Base-by-base conservation (phyloP, 805 yeast genomes). In the Saitoella complicata region DNA sequence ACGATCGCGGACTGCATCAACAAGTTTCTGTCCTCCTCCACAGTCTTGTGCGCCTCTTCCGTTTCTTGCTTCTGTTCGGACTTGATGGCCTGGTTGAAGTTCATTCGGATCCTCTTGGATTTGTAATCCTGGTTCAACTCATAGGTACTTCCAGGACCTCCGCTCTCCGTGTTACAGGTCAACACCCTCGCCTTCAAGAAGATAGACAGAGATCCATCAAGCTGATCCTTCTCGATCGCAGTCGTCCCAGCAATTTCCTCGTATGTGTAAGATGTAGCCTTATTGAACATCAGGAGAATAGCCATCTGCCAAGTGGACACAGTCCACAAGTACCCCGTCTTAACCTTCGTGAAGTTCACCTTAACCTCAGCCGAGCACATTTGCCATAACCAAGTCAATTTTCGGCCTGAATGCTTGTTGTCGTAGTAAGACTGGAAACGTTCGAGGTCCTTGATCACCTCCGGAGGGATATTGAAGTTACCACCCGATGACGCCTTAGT, bases 371-470 rank as follows among this genome's bases (percentile, higher is more conserved):
- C 91, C 60, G 88, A 80, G 40, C 94, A 84, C 58, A 84, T 76
- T 55, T 85, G 80, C 96, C 96, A 91, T 48, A 88, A 72, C 99
- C 99, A 91, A 57, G 83, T 81, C 54, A 91, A 72, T 51, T 84
- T 77, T 61, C 97, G 73, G 8, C 96, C 96, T 49, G 69, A 74
- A 61, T 88, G 96, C 55, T 80, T 79, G 34, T 69, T 66, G 38
- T 73, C 69, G 61, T 88, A 93, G 48, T 81, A 69, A 37, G 72
- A 69, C 46, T 76, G 76, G 45, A 88, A 76, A 44, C 73, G 73
- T 44, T 78, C 75, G 54, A 79, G 74, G 1, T 93, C 73, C 37
- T 69, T 68, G 46, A 67, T 59, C 47, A 93, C 68, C 50, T 76
- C 81, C 5, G 68, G 60, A 1, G 98, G 96, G 41, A 93, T 64